Evolutionary conservation across 306 rosid genomes (phyloP), one percentile per base, ranked within the genome.

Genomic region (Begonia fuchsioides): DNA sequence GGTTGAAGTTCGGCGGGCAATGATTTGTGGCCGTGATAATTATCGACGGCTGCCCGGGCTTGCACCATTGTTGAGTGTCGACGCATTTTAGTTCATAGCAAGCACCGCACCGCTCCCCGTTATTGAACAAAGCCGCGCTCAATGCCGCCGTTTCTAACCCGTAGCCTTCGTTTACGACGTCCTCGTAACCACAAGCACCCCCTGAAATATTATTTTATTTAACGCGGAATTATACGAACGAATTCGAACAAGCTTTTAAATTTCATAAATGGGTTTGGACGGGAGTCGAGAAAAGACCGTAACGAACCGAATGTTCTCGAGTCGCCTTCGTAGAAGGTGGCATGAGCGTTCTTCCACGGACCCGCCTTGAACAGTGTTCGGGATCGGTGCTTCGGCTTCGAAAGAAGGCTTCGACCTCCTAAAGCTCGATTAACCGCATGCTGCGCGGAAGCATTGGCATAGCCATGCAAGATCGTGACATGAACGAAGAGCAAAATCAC

Each of bases 181-280:
- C 86, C 1, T 67, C 77, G 13, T 83, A 87, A 17, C 93, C 96
- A 52, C 96, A 87, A 14, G 86, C 94, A 50, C 93, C 83, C 47
- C 95, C 96, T 83, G 50, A 50, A 47, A 0, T 13, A n/a, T n/a
- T n/a, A n/a, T n/a, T n/a, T n/a, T n/a, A n/a, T n/a, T n/a, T n/a
- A n/a, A n/a, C n/a, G n/a, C n/a, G n/a, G n/a, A n/a, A n/a, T n/a
- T n/a, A n/a, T n/a, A n/a, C 44, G 11, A 1, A 6, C 10, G 11
- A 41, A 41, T 5, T 13, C 11, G 1, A 41, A 41, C 44, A 41
- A 11, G 11, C 13, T 41, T 41, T 13, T 5, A 41, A n/a, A 10
- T 16, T 16, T 13, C 17, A 10, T 14, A 26, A 26, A 0, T 26
- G 5, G 6, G 10, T 7, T 14, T 13, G 15, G 11, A n/a, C 2